Conservation (phyloP, 2,329 filamentous ascomycete genomes). For the Eutypa lata region DNA sequence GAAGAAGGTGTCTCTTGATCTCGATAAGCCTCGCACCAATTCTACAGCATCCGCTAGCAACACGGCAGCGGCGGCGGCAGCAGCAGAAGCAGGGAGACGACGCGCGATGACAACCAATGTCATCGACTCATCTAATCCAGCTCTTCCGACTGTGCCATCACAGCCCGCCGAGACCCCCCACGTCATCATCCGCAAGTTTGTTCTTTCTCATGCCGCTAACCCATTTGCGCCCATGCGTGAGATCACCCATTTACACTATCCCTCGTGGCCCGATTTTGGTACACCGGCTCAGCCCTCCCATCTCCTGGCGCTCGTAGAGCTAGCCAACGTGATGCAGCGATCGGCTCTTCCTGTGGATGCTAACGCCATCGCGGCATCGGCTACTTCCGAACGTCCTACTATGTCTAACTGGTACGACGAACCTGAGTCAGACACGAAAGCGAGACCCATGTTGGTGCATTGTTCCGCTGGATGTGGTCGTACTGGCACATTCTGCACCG, state of each 20-base stretch:
- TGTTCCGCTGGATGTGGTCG: conserved; percentile 95
- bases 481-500: conserved; percentile 94
- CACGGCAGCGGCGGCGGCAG: too few species aligned
- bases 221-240: conserved; percentile 87
- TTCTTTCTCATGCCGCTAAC: conserved; percentile 69
- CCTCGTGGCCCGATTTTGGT: conserved; percentile 96
- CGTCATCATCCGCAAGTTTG: conserved; percentile 84
- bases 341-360: conserved; percentile 49
- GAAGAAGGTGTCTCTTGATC: conserved; percentile 75
- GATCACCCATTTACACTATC: conserved; percentile 91
- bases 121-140: conserved; percentile 31
- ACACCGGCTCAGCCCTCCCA: conserved; percentile 86
- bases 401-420: conserved; percentile 53
- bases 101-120: conserved; percentile 54
- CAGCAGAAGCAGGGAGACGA: conserved; percentile 41
- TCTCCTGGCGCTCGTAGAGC: conserved; percentile 82
- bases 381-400: conserved; percentile 23
- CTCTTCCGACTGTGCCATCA: conserved; percentile 21
- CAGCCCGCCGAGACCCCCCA: conserved; percentile 59
- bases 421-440: conserved; percentile 49
- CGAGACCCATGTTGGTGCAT: conserved; percentile 82
- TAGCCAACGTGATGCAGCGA: conserved; percentile 73
- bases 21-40: conserved; percentile 48
- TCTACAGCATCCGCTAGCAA: conserved; percentile 28
- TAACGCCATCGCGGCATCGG: conserved; percentile 31